phyloP scores from a whole-genome alignment of 192 early-diverging fungal genomes.

The Powellomyces hirtus region DNA sequence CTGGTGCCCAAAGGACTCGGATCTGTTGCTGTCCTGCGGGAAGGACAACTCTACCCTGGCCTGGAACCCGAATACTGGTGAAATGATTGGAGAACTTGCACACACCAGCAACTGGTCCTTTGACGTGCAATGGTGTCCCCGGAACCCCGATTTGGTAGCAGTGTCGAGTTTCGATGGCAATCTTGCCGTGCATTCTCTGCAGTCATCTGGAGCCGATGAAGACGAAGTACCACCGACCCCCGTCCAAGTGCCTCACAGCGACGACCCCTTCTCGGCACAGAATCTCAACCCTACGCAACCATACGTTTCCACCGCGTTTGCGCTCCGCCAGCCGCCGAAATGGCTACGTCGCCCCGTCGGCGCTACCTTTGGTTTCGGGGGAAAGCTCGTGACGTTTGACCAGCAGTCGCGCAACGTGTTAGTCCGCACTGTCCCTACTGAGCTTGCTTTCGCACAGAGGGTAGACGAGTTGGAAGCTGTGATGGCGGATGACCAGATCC shows the following conservation, averaged over 20 bases:
- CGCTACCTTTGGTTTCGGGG: conserved; percentile 86
- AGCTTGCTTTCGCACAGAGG: conserved; percentile 67
- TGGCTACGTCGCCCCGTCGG: conserved; percentile 91
- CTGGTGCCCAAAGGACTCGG: conserved; percentile 94
- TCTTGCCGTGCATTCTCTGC: conserved; percentile 81
- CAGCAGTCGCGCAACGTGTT: conserved; percentile 46
- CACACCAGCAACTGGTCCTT: conserved; percentile 90
- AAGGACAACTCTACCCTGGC: conserved; percentile 94
- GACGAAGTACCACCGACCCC: conserved; percentile 29
- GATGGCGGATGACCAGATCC: conserved; percentile 39
- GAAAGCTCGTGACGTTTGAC: conserved; percentile 78
- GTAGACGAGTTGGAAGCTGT: conserved; percentile 72
- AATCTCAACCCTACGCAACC: conserved; percentile 30
- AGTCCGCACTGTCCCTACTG: conserved; percentile 67
- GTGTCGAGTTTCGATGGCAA: conserved; percentile 93
- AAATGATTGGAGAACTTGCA: conserved; percentile 87
- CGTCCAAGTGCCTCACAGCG: conserved; percentile 28
- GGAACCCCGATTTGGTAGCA: conserved; percentile 88
- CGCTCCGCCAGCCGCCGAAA: conserved; percentile 75
- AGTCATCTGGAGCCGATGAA: conserved; percentile 26
- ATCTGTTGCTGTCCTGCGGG: conserved; percentile 87
- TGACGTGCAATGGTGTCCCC: conserved; percentile 92
- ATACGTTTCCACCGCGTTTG: conserved; percentile 24
- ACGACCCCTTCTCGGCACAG: conserved; percentile 73
- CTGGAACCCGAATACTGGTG: conserved; percentile 84